Evolutionary conservation across 805 yeast species (phyloP).

Genomic region (Candida morakotiae): DNA sequence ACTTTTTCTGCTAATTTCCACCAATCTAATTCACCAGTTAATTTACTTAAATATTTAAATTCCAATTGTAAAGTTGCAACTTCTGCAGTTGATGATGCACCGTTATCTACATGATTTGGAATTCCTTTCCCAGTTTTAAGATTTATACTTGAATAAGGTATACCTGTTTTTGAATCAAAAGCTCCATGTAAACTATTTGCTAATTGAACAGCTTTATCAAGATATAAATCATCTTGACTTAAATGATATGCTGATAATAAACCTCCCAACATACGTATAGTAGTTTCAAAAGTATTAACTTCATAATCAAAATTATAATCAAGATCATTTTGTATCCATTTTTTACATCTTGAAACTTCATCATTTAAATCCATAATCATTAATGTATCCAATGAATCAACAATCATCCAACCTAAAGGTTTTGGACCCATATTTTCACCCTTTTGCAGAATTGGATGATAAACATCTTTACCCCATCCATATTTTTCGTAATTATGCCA

Average conservation of each 20-base stretch:
- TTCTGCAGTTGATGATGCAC: slow-evolving; percentile 87
- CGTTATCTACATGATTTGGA: slow-evolving; percentile 59
- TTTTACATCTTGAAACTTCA: slow-evolving; percentile 58
- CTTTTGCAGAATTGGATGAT: slow-evolving; percentile 57
- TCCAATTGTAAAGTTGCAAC: slow-evolving; percentile 85
- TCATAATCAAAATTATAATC: slow-evolving; percentile 67
- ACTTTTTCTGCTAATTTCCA: slow-evolving; percentile 79
- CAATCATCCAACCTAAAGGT: slow-evolving; percentile 92
- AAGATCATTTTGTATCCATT: slow-evolving; percentile 72
- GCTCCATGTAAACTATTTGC: slow-evolving; percentile 73
- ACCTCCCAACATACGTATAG: slow-evolving; percentile 92
- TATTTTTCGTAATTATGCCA: slow-evolving; percentile 73
- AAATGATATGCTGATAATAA: slow-evolving; percentile 77
- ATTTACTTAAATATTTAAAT: slow-evolving; percentile 71
- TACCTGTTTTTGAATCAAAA: slow-evolving; percentile 59
- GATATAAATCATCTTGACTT: slow-evolving; percentile 62
- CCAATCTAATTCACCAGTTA: slow-evolving; percentile 74
- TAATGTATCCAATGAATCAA: slow-evolving; percentile 82
- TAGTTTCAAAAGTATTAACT: slow-evolving; percentile 88
- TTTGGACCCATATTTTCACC: slow-evolving; percentile 73
- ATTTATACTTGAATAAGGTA: slow-evolving; percentile 80
- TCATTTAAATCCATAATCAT: slow-evolving; percentile 67
- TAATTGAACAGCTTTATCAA: slow-evolving; percentile 74
- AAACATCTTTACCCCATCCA: slow-evolving; percentile 85
- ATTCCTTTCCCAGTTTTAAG: slow-evolving; percentile 59